Evolutionary conservation across 2,329 filamentous ascomycete genomes (phyloP), one percentile per base, ranked within the genome.

Genomic region (Aureobasidium namibiae): DNA sequence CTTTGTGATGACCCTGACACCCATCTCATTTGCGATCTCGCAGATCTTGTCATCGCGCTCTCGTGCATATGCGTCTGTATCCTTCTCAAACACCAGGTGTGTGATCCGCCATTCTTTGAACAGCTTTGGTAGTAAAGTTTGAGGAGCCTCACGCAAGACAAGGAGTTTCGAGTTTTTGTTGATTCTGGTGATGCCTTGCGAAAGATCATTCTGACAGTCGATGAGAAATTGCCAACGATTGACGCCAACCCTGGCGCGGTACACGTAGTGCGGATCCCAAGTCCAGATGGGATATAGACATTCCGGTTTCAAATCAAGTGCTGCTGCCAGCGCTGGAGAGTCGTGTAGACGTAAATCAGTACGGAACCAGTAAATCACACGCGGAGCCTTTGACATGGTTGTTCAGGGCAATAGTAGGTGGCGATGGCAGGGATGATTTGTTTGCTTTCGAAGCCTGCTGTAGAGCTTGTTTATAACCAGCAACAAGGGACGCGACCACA

Each of bases 211-310:
- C 67, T 90, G 87, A 66, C 87, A 90, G 69, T 91, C 88, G 24
- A 90, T 78, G 75, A 90, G 72, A 67, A 86, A 91, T 65, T 89
- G 84, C 85, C 87, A 91, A 64, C 88, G 77, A 66, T 92, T 92
- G 9, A 83, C 75, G 0, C 86, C 86, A 4, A 86, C 87, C 60
- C 87, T 80, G 1, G 85, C 83, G 33, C 80, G 80, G 68, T 90
- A 90, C 26, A 91, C 86, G 68, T 91, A 91, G 69, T 91, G 86
- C 60, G 87, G 87, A 68, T 90, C 88, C 86, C 87, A 92, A 1
- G 85, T 89, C 79, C 88, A 92, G 46, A 91, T 81, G 0, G 87
- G 88, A 76, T 86, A 91, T 26, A 92, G 75, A 21, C 80, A 82
- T 56, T 81, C 80, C 1, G 88, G 86, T 0, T 87, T 77, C 7